A percentile compares a stretch with the other conserved stretches of the same genome.
These are phyloP conservation scores for Epichloe coenophiala DNA, from an alignment of 2,329 filamentous ascomycete species.

Conservation along the genomic window DNA sequence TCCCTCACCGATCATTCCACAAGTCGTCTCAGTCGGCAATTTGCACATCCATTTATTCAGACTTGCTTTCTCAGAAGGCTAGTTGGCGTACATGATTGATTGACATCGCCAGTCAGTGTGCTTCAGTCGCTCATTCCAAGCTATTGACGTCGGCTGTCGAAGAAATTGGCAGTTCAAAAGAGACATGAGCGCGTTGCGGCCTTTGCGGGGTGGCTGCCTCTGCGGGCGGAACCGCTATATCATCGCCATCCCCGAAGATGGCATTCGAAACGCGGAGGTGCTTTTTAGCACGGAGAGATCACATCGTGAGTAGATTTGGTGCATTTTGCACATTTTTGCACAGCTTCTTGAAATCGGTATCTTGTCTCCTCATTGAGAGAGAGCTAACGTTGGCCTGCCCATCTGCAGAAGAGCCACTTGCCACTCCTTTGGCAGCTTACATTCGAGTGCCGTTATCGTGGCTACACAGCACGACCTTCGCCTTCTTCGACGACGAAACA, in stretches of 20 bases:
- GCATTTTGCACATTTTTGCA: not conserved
- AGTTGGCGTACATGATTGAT: too few relatives aligned
- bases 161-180: not conserved
- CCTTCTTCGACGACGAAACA: slow-evolving; percentile 69
- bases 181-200: slow-evolving; percentile 33
- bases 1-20: not conserved
- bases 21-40: not conserved
- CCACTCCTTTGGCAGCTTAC: slow-evolving; percentile 64
- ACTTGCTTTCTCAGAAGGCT: not conserved
- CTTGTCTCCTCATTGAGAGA: not conserved
- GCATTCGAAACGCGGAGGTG: slow-evolving; percentile 46
- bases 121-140: not conserved
- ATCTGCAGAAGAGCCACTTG: slow-evolving; percentile 46
- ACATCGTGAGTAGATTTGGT: slow-evolving; percentile 50
- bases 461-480: slow-evolving; percentile 64
- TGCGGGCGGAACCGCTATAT: slow-evolving; percentile 79
- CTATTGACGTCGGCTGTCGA: not conserved
- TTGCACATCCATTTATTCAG: too few relatives aligned
- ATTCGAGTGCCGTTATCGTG: slow-evolving; percentile 69
- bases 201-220: slow-evolving; percentile 63
- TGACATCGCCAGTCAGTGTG: too few relatives aligned
- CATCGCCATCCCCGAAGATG: slow-evolving; percentile 51
- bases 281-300: slow-evolving; percentile 59
- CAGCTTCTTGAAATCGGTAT: not conserved
- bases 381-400: not conserved